Percentiles rank a stretch among this genome's conserved stretches.
Evolutionary conservation across 768 basidiomycete species (phyloP).

Genomic region (Tylopilus felleus): DNA sequence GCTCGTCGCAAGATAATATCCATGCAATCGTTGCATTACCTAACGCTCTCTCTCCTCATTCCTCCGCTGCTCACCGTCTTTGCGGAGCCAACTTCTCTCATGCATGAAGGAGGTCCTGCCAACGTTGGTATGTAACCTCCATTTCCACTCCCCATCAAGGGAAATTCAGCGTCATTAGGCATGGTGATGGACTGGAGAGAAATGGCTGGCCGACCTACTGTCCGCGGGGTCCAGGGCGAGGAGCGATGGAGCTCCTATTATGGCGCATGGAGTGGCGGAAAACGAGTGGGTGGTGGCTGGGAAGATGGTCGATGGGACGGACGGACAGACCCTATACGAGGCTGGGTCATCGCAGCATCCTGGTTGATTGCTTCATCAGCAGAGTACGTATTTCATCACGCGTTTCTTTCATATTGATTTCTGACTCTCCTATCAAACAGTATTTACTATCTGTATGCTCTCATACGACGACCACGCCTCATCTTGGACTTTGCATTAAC

Average conservation of each 20-base stretch:
- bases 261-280: slow-evolving; percentile 80
- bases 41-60: slow-evolving; percentile 77
- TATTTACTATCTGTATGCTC: slow-evolving; percentile 78
- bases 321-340: slow-evolving; percentile 71
- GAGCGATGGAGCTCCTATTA: slow-evolving; percentile 64
- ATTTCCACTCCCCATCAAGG: neutral
- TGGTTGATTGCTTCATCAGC: slow-evolving; percentile 82
- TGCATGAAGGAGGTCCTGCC: slow-evolving; percentile 75
- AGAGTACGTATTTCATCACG: slow-evolving; percentile 62
- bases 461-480: slow-evolving; percentile 88
- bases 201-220: slow-evolving; percentile 83
- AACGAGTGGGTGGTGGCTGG: slow-evolving; percentile 60
- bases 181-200: slow-evolving; percentile 99
- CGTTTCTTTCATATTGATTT: neutral
- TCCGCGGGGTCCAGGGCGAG: slow-evolving; percentile 59
- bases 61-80: slow-evolving; percentile 77
- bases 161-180: slow-evolving; percentile 37
- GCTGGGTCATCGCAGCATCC: slow-evolving; percentile 86
- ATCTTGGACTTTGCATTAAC: slow-evolving; percentile 95
- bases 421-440: slow-evolving; percentile 26
- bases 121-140: slow-evolving; percentile 58
- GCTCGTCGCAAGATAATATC: slow-evolving; percentile 70
- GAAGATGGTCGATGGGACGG: slow-evolving; percentile 57
- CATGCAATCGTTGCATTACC: slow-evolving; percentile 90
- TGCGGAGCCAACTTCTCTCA: slow-evolving; percentile 66